Conservation (phyloP, 1,284 basidiomycete species). For the Malassezia cuniculi region DNA sequence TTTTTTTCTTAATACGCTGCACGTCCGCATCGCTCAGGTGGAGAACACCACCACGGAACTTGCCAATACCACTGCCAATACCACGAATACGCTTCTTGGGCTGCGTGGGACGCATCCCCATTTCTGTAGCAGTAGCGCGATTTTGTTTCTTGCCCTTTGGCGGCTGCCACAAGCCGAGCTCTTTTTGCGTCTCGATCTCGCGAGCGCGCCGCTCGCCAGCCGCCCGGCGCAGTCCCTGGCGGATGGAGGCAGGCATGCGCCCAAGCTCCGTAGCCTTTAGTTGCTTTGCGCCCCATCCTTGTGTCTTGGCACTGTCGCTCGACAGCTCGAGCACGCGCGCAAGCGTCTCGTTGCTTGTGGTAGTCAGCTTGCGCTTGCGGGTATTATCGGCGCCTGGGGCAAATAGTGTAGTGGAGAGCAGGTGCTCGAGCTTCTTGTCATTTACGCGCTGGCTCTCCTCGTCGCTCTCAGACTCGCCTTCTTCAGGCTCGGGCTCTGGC, state of each 20-base stretch:
- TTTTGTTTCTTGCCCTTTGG: slow-evolving; percentile 20
- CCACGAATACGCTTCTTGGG: slow-evolving; percentile 25
- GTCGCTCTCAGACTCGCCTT: slow-evolving; percentile 23
- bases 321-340: slow-evolving; percentile 34
- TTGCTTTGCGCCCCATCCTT: slow-evolving; percentile 31
- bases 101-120: slow-evolving; percentile 20
- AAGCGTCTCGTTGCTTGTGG: slow-evolving; percentile 29
- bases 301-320: slow-evolving; percentile 2
- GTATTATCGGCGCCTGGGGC: slow-evolving; percentile 27
- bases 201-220: slow-evolving; percentile 31
- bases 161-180: slow-evolving; percentile 39
- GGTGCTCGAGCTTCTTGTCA: slow-evolving; percentile 31
- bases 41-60: slow-evolving; percentile 30
- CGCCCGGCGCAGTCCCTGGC: slow-evolving; percentile 28
- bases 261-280: slow-evolving; percentile 27
- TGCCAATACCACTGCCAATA: slow-evolving; percentile 38
- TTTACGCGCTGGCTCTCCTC: slow-evolving; percentile 34
- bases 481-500: neutral
- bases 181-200: slow-evolving; percentile 33
- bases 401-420: slow-evolving; percentile 41
- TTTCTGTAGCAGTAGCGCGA: slow-evolving; percentile 25
- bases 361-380: slow-evolving; percentile 20
- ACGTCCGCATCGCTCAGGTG: slow-evolving; percentile 28
- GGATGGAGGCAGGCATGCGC: slow-evolving; percentile 30
- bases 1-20: slow-evolving; percentile 17